Conservation (phyloP, 768 basidiomycete species). For the Tricholoma saponaceum region DNA sequence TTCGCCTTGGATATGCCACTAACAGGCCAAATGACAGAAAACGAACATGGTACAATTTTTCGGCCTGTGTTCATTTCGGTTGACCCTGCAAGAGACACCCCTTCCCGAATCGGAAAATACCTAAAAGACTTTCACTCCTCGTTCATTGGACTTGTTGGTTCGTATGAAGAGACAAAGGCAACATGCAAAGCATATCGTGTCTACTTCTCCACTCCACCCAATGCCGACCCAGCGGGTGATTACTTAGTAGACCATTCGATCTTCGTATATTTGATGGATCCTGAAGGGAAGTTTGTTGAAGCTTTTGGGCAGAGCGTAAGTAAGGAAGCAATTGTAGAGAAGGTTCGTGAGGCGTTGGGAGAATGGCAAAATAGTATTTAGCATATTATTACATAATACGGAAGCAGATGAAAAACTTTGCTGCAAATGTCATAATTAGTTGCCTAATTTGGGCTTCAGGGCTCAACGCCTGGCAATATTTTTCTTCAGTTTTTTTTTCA, state of each 20-base stretch:
- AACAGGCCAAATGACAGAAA: slow-evolving; percentile 42
- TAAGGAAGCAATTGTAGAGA: slow-evolving; percentile 61
- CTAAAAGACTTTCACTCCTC: slow-evolving; percentile 87
- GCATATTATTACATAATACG: too few relatives aligned
- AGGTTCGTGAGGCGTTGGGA: slow-evolving; percentile 47
- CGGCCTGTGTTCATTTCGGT: slow-evolving; percentile 94
- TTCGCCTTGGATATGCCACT: background rate
- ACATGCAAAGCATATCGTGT: slow-evolving; percentile 95
- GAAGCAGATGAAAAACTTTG: slow-evolving; percentile 36
- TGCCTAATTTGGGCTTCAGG: background rate
- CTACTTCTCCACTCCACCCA: slow-evolving; percentile 94
- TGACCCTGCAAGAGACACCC: slow-evolving; percentile 88
- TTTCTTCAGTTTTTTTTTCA: too few relatives aligned
- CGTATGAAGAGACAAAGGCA: slow-evolving; percentile 77
- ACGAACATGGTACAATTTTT: slow-evolving; percentile 64
- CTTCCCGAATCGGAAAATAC: slow-evolving; percentile 57
- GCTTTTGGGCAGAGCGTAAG: slow-evolving; percentile 88
- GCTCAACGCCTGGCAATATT: too few relatives aligned
- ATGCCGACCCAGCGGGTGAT: slow-evolving; percentile 84
- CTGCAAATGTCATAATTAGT: background rate
- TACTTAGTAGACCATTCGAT: slow-evolving; percentile 97
- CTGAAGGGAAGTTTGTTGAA: slow-evolving; percentile 88
- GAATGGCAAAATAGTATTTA: too few relatives aligned
- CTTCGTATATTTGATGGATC: slow-evolving; percentile 98
- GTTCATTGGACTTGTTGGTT: slow-evolving; percentile 83